Evolutionary conservation across 1,284 basidiomycete genomes (phyloP).

Genomic region (Tilletia indica): DNA sequence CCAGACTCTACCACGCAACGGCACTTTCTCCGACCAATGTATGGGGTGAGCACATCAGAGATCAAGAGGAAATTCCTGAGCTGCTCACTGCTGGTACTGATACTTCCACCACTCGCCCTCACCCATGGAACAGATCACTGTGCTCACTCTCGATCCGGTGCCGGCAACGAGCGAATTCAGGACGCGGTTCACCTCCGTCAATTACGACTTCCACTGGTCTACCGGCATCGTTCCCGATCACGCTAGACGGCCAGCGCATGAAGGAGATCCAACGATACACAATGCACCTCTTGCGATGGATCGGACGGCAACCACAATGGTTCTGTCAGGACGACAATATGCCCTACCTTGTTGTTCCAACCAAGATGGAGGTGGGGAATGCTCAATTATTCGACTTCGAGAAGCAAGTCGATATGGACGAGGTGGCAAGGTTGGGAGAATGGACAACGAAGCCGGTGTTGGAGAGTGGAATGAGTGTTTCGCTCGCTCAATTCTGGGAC

Average conservation of each 20-base stretch:
- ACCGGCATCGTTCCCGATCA: neutral
- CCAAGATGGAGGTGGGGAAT: neutral
- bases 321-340: neutral
- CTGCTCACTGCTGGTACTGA: too few species aligned
- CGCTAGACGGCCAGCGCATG: neutral
- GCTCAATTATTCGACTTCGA: slow-evolving; percentile 9
- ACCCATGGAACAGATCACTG: neutral
- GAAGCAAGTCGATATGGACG: slow-evolving; percentile 15
- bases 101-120: neutral
- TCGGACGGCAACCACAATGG: slow-evolving; percentile 5
- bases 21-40: too few species aligned
- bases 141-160: neutral
- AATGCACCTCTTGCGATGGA: neutral
- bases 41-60: too few species aligned
- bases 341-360: slow-evolving; percentile 3
- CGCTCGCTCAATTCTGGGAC: neutral
- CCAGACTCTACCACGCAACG: too few species aligned
- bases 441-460: neutral
- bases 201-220: neutral
- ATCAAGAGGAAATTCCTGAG: too few species aligned
- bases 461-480: slow-evolving; percentile 5
- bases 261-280: neutral
- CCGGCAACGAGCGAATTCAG: neutral
- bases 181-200: neutral
- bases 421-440: neutral